phyloP scores from a whole-genome alignment of 2,329 filamentous ascomycete species.

The Talaromyces sp. region DNA sequence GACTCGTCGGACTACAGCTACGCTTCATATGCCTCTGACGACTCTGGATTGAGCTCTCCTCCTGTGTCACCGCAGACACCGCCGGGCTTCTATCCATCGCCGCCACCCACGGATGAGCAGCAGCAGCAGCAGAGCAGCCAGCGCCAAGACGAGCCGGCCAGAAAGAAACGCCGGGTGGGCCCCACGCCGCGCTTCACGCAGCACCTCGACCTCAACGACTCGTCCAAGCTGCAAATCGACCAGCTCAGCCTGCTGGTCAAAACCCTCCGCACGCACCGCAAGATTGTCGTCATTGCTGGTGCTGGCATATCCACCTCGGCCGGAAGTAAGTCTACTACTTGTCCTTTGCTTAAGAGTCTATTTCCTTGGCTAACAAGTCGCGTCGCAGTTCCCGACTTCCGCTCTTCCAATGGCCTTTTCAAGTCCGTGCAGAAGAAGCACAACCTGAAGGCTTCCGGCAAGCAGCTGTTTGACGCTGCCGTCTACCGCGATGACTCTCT shows the following conservation, averaged over 20 bases:
- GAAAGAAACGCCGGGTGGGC: conserved; percentile 65
- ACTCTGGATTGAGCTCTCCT: conserved; percentile 38
- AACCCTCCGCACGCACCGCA: conserved; percentile 79
- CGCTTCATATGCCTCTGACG: conserved; percentile 25
- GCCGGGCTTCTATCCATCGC: conserved; percentile 34
- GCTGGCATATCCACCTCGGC: conserved; percentile 96
- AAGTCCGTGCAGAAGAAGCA: conserved; percentile 77
- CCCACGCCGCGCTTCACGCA: conserved; percentile 71
- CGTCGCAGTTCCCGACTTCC: conserved; percentile 81
- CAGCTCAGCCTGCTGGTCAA: conserved; percentile 67
- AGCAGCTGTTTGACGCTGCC: conserved; percentile 93
- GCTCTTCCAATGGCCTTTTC: conserved; percentile 86
- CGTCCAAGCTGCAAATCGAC: conserved; percentile 44
- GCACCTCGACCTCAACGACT: conserved; percentile 62
- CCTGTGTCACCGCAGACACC: conserved; percentile 35
- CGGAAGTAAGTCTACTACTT: conserved; percentile 60
- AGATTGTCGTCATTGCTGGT: conserved; percentile 93
- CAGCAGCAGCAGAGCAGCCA: conserved; percentile 32
- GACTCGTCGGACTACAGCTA: conserved; percentile 16
- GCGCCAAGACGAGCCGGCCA: conserved; percentile 62
- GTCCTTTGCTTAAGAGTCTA: conserved; percentile 9
- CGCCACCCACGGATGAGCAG: conserved; percentile 37
- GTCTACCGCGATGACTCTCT: conserved; percentile 90
- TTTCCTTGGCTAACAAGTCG: conserved; percentile 5
- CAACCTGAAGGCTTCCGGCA: conserved; percentile 87